phyloP scores from a whole-genome alignment of 441 rosid genomes.

The Gossypium davidsonii region DNA sequence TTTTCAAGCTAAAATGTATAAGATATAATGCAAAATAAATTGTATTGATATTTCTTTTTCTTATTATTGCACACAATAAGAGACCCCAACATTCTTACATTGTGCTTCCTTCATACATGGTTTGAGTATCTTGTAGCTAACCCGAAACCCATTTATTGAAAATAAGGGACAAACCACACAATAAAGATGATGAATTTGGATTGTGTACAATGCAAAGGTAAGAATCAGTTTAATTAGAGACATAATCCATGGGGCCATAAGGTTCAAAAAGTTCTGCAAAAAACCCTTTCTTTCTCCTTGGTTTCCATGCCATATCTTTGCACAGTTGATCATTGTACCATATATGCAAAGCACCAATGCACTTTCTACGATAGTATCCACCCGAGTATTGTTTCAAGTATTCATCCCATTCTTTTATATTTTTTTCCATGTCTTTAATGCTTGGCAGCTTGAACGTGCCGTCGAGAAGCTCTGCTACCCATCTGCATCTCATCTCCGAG shows the following conservation, averaged over 20 bases:
- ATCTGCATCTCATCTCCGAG: constrained; percentile 31
- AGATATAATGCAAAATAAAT: background rate
- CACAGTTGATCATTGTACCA: constrained; percentile 49
- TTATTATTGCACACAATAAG: background rate
- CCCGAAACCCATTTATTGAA: background rate
- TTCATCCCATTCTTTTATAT: constrained; percentile 23
- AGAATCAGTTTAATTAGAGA: constrained; percentile 4
- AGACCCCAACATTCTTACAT: background rate
- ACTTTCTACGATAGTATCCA: constrained; percentile 20
- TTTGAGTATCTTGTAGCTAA: background rate
- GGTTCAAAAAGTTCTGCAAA: constrained; percentile 43
- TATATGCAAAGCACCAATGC: constrained; percentile 24
- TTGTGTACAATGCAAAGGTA: background rate
- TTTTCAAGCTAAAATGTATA: no score
- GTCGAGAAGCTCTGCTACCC: constrained; percentile 35
- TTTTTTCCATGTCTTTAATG: constrained; percentile 28
- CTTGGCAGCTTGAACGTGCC: constrained; percentile 28
- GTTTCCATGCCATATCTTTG: constrained; percentile 57
- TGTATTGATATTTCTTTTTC: background rate
- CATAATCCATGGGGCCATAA: constrained; percentile 40
- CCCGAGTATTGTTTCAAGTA: constrained; percentile 21
- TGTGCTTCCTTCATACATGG: background rate
- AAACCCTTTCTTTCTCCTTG: constrained; percentile 39
- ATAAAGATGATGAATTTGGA: background rate
- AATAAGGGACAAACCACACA: background rate